Evolutionary conservation across 1,284 basidiomycete genomes (phyloP), one percentile per base, ranked within the genome.

Genomic region (Cystobasidiaceae sp.): DNA sequence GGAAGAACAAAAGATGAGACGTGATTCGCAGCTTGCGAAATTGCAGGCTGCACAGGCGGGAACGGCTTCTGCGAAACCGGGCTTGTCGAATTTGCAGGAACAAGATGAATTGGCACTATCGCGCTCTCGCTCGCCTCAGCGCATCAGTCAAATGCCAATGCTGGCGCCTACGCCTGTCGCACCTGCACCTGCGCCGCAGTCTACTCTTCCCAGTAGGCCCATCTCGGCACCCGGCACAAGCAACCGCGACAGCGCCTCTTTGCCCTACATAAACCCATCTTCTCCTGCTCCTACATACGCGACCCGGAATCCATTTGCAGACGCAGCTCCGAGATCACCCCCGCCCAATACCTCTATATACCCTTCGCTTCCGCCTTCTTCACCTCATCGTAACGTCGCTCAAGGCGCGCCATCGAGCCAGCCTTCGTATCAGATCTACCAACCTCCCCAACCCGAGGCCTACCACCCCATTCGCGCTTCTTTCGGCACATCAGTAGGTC

Each of bases 401-500:
- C n/a, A n/a, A 23, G 9, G 5, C 13, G 30, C 37, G 23, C 34
- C 60, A 30, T 9, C 37, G 9, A 41, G 32, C 7, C 60, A 52
- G 19, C 39, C 60, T n/a, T 32, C 25, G 15, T 54, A 62, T 44
- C 37, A 52, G 19, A 39, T 52, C 23, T 49, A 62, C 27, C 60
- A 52, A 54, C 49, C 48, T 9, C 11, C 4, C n/a, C 19, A 21
- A 30, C 39, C 60, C 11, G 19, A 34, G 15, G 23, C 58, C 2
- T n/a, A 62, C 15, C 39, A 51, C 46, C 60, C 60, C 17, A 34
- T 62, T 30, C 34, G 60, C 6, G 60, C 60, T n/a, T 62, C 60
- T 6, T 45, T 62, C 27, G 23, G 32, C 39, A n/a, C 60, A 9
- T 37, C 60, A 11, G 49, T 50, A 37, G n/a, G 17, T 19, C 41